Evolutionary conservation across 768 basidiomycete species (phyloP), one percentile per base, ranked within the genome.

Genomic region (Asterophora lycoperdoides): DNA sequence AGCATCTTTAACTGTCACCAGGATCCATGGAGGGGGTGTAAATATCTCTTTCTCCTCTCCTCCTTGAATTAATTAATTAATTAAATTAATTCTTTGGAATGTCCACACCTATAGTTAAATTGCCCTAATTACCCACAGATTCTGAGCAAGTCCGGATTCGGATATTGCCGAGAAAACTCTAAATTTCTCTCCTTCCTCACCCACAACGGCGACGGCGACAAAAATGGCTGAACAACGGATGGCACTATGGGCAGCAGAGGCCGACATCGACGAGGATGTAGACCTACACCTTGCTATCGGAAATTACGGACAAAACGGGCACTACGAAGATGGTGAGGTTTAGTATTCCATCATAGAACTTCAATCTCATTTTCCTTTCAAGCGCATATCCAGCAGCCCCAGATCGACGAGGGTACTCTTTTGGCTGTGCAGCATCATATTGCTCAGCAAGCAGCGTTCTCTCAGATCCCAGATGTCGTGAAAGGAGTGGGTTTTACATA

Each of bases 391-490:
- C 69, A 68, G 30, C 81, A 83, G 61, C 75, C 84, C 45, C 81
- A 79, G 53, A 79, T 90, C 58, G 83, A 88, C 54, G 87, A 89
- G 56, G 70, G 81, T 2, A 77, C 88, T 1, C 60, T 89, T 3
- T 57, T 81, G 46, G 83, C 85, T 6, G 77, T 88, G 68, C 89
- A 92, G 60, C 86, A 90, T 49, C 86, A 89, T 67, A 83, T 90
- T 72, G 86, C 81, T 0, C 89, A 91, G 53, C 86, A 91, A 53
- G 81, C 81, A 1, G 90, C 88, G 1, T 83, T 93, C 64, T 72
- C 88, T 0, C 80, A 84, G 58, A 88, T 94, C 39, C 91, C 90
- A 0, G 91, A 93, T 66, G 83, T 84, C 38, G 93, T 93, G 47
- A 94, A 93, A 73, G 82, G 83, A 54, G 91, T 90, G 61, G 66